Base-by-base conservation (phyloP, 1,139 yeast genomes). In the Petasospora rhodanensis region DNA sequence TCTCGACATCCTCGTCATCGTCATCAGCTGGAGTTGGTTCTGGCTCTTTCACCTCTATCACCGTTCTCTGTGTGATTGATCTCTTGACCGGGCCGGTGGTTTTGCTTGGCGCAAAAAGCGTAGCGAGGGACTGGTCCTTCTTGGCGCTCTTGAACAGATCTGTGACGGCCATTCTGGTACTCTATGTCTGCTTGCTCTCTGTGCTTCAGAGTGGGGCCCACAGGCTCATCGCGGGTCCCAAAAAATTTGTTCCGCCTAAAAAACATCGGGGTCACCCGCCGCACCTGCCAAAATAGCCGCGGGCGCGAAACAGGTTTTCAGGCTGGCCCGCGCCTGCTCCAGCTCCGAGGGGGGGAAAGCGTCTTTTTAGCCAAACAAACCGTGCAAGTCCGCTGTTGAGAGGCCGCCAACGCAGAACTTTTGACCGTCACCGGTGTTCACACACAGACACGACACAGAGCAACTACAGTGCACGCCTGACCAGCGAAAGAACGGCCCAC, bases 21-120 rank as follows among this genome's bases (percentile, higher is more conserved):
- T n/a, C n/a, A n/a, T 9, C 23, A 21, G 7, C 13, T 21, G 7
- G 7, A 12, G 28, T 27, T 8, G 38, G 35, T 17, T 25, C 20
- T 23, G 32, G 35, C 30, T 26, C 31, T 25, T 37, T 42, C 16
- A 37, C 30, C 30, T 45, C 32, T 29, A 47, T 28, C 29, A 50
- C 47, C 28, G 50, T 47, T 49, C 52, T 45, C 33, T 45, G 38
- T 20, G 42, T 40, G 20, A 41, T 32, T 12, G 45, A 41, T 45
- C 53, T 51, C 28, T 44, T 35, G 8, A 54, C 48, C 13, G 62
- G 56, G 19, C 58, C 56, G 16, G 56, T 46, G 26, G 45, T 45
- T n/a, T 42, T 35, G n/a, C n/a, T n/a, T 13, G 49, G 40, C 27
- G 55, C 46, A 18, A 61, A 49, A 9, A 56, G 33, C 15, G 43